Conservation (phyloP, 2,329 filamentous ascomycete species). For the Arthrocladium fulminans region DNA sequence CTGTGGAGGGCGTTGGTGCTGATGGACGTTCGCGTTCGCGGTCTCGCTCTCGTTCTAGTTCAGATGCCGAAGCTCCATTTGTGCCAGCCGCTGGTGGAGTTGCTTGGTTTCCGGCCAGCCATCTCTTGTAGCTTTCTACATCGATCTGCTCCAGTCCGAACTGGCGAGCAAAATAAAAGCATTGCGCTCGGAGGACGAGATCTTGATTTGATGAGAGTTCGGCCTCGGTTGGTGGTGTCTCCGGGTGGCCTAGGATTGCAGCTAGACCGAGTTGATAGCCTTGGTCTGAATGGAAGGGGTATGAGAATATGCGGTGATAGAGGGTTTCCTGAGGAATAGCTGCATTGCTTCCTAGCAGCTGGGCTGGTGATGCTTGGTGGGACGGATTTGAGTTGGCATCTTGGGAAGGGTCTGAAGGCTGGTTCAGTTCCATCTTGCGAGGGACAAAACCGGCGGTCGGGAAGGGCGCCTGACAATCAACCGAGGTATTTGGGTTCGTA, state of each 20-base stretch:
- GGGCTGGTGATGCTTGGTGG: background rate
- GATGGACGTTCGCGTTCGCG: slow-evolving; percentile 11
- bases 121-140: slow-evolving; percentile 59
- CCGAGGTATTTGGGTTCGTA: background rate
- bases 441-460: background rate
- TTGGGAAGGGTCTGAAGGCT: background rate
- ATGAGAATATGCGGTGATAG: slow-evolving; percentile 30
- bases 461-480: background rate
- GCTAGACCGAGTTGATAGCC: slow-evolving; percentile 42
- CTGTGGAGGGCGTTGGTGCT: slow-evolving; percentile 14
- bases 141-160: slow-evolving; percentile 44
- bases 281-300: slow-evolving; percentile 33
- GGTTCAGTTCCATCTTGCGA: background rate
- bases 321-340: slow-evolving; percentile 6
- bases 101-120: too few relatives aligned
- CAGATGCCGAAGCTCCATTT: slow-evolving; percentile 9
- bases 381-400: background rate
- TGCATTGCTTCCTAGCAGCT: background rate
- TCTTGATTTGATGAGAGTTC: slow-evolving; percentile 34
- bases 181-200: slow-evolving; percentile 38
- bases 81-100: too few relatives aligned
- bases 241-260: slow-evolving; percentile 36
- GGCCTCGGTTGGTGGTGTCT: slow-evolving; percentile 29
- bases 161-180: slow-evolving; percentile 41
- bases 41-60: too few relatives aligned